Conservation (phyloP, 495 filamentous ascomycete species). For the Lentithecium fluviatile region DNA sequence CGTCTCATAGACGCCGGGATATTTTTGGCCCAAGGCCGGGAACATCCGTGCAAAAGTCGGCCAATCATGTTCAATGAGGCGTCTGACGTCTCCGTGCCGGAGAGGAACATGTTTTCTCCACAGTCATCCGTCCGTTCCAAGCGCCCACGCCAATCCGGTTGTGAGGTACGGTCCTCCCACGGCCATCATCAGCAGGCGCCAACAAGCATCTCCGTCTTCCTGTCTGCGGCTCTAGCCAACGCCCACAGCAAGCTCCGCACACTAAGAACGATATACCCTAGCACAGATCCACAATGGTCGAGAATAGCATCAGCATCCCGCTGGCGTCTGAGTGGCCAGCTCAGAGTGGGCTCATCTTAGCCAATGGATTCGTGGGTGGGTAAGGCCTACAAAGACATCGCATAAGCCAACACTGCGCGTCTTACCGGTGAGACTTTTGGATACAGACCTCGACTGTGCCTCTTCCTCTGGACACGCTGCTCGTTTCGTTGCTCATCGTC, state of each 20-base stretch:
- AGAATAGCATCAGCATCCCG: slow-evolving; percentile 28
- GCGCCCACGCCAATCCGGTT: slow-evolving; percentile 25
- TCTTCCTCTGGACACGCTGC: slow-evolving; percentile 20
- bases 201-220: neutral
- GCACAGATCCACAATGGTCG: neutral
- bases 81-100: slow-evolving; percentile 4
- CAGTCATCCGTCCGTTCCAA: slow-evolving; percentile 8
- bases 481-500: neutral
- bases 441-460: slow-evolving; percentile 27
- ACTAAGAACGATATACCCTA: neutral
- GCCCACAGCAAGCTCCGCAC: slow-evolving; percentile 4
- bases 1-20: slow-evolving; percentile 12
- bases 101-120: slow-evolving; percentile 12
- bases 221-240: slow-evolving; percentile 25
- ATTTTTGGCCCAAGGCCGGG: slow-evolving; percentile 12
- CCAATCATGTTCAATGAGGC: slow-evolving; percentile 8
- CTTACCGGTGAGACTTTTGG: slow-evolving; percentile 19
- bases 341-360: slow-evolving; percentile 12
- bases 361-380: slow-evolving; percentile 4
- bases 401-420: slow-evolving; percentile 20
- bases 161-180: slow-evolving; percentile 3
- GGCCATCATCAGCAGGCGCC: slow-evolving; percentile 25
- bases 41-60: slow-evolving; percentile 1
- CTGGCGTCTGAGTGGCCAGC: slow-evolving; percentile 27
- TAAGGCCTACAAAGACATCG: slow-evolving; percentile 32